Conservation (phyloP, 202 grass and related monocot species). For the Cymbopogon flexuosus region DNA sequence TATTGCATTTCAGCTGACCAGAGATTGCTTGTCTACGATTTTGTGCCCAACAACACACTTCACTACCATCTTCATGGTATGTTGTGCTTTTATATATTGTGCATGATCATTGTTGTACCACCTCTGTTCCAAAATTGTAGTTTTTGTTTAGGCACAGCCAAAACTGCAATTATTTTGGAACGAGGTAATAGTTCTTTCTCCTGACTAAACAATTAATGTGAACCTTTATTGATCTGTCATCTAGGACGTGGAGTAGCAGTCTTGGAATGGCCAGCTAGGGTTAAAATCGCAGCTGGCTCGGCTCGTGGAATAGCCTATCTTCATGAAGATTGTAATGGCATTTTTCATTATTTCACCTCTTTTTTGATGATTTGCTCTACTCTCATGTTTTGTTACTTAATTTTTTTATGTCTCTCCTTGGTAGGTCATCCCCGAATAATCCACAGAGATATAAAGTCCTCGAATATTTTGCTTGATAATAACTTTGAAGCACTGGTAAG, state of each 20-base stretch:
- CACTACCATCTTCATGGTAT: conserved; percentile 93
- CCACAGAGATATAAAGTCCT: conserved; percentile 96
- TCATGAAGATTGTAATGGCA: conserved; percentile 89
- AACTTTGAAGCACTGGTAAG: conserved; percentile 86
- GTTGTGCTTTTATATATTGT: conserved; percentile 3
- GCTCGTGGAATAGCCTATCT: conserved; percentile 91
- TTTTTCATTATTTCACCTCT: conserved; percentile 9
- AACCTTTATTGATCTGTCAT: conserved; percentile 3
- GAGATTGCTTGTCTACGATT: conserved; percentile 88
- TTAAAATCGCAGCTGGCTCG: conserved; percentile 76
- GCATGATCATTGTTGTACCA: not conserved
- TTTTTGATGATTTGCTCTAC: not conserved
- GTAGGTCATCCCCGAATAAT: conserved; percentile 91
- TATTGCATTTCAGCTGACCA: conserved; percentile 82
- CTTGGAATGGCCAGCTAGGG: conserved; percentile 90
- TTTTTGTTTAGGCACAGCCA: not conserved
- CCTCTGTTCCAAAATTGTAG: not conserved
- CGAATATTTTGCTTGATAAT: conserved; percentile 91
- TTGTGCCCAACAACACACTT: conserved; percentile 79
- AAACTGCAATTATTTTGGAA: not conserved
- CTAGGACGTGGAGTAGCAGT: conserved; percentile 53
- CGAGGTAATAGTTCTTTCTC: not conserved
- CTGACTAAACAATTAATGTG: not conserved
- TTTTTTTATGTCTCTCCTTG: not conserved
- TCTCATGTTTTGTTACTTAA: not conserved